Evolutionary conservation across 805 yeast genomes (phyloP).

Genomic region (Candida qinlingensis): DNA sequence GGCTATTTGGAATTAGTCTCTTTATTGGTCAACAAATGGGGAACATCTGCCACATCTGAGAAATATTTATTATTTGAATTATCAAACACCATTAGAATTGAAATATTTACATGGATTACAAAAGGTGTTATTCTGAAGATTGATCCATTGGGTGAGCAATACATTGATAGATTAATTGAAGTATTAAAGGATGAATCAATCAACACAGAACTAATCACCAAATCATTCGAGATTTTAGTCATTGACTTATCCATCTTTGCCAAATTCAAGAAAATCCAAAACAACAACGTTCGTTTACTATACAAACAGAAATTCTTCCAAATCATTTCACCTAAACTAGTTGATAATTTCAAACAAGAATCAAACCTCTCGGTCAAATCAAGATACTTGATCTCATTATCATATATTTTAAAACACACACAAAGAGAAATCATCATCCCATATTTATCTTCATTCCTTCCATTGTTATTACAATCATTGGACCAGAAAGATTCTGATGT

Average conservation of each 20-base stretch:
- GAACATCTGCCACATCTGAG: not conserved
- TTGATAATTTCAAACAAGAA: constrained; percentile 36
- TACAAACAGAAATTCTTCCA: constrained; percentile 81
- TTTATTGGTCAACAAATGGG: constrained; percentile 54
- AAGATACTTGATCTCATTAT: constrained; percentile 58
- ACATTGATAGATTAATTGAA: constrained; percentile 30
- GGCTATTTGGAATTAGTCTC: constrained; percentile 54
- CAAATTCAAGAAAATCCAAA: constrained; percentile 39
- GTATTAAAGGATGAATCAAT: constrained; percentile 28
- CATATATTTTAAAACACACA: constrained; percentile 61
- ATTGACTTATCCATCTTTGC: constrained; percentile 60
- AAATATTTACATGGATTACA: constrained; percentile 60
- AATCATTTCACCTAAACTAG: constrained; percentile 49
- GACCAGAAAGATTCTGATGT: constrained; percentile 38
- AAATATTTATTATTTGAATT: constrained; percentile 2
- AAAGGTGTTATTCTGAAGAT: constrained; percentile 64
- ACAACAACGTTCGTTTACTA: constrained; percentile 57
- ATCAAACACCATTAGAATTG: constrained; percentile 34
- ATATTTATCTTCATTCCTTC: constrained; percentile 59
- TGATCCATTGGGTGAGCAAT: constrained; percentile 34
- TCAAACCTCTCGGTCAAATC: constrained; percentile 32
- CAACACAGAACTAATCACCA: constrained; percentile 39
- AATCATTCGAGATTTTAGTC: constrained; percentile 57
- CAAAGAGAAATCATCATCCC: constrained; percentile 59
- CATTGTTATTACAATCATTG: constrained; percentile 65